A percentile compares a stretch with the other conserved stretches of the same genome.
phyloP scores from a whole-genome alignment of 257 asterid genomes.

The Osmanthus fragrans region DNA sequence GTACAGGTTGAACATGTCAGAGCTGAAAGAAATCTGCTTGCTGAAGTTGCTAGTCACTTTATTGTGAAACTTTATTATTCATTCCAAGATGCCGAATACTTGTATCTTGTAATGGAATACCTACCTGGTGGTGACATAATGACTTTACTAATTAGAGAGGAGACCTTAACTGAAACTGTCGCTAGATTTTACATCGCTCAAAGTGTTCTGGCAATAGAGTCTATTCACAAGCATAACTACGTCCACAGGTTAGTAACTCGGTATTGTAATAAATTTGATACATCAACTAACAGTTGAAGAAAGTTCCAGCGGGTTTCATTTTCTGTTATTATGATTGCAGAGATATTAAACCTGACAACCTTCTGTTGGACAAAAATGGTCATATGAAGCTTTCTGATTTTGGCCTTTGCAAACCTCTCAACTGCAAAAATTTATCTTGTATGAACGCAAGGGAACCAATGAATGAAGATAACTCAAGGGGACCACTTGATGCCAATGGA shows the following conservation, averaged over 20 bases:
- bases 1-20: slow-evolving; percentile 86
- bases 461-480: slow-evolving; percentile 11
- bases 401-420: slow-evolving; percentile 80
- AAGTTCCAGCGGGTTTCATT: neutral
- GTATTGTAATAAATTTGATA: neutral
- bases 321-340: slow-evolving; percentile 31
- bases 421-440: slow-evolving; percentile 37
- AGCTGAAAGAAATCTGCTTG: slow-evolving; percentile 90
- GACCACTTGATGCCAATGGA: slow-evolving; percentile 20
- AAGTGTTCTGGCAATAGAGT: slow-evolving; percentile 81
- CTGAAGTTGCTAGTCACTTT: slow-evolving; percentile 75
- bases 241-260: slow-evolving; percentile 38
- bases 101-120: slow-evolving; percentile 92
- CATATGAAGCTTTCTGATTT: slow-evolving; percentile 76
- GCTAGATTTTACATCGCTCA: slow-evolving; percentile 83
- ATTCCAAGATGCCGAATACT: slow-evolving; percentile 82
- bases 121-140: slow-evolving; percentile 93
- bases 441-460: slow-evolving; percentile 32
- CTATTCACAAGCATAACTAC: slow-evolving; percentile 74
- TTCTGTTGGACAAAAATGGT: slow-evolving; percentile 68
- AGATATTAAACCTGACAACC: slow-evolving; percentile 86
- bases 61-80: slow-evolving; percentile 83
- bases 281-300: neutral
- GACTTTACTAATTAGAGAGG: slow-evolving; percentile 91
- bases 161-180: slow-evolving; percentile 77